Conservation (phyloP, 2,329 filamentous ascomycete genomes). For the Stagonosporopsis vannaccii region DNA sequence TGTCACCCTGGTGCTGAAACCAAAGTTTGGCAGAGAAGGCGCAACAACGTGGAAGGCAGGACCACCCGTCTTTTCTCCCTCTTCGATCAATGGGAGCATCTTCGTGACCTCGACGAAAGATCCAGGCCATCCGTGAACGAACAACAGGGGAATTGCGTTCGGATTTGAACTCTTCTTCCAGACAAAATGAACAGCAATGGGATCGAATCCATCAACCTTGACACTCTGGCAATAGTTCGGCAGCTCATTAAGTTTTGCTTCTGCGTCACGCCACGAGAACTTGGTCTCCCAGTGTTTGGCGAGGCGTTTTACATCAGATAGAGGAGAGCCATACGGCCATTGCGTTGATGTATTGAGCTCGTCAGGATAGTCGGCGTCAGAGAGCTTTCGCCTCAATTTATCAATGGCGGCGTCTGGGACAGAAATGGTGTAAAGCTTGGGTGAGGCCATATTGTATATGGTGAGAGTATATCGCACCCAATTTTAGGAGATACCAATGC, state of each 20-base stretch:
- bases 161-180: slow-evolving; percentile 62
- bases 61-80: slow-evolving; percentile 39
- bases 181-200: slow-evolving; percentile 69
- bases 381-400: slow-evolving; percentile 64
- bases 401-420: slow-evolving; percentile 56
- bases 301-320: slow-evolving; percentile 67
- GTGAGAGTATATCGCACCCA: neutral
- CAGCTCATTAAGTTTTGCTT: slow-evolving; percentile 65
- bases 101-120: slow-evolving; percentile 72
- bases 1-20: slow-evolving; percentile 59
- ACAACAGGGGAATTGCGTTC: slow-evolving; percentile 69
- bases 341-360: slow-evolving; percentile 55
- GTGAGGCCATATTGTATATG: slow-evolving; percentile 20
- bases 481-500: neutral
- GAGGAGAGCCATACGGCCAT: slow-evolving; percentile 67
- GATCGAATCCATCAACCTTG: slow-evolving; percentile 64
- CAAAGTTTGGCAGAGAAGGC: slow-evolving; percentile 64
- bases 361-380: slow-evolving; percentile 62
- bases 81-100: slow-evolving; percentile 59
- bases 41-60: slow-evolving; percentile 63
- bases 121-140: slow-evolving; percentile 76
- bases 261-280: slow-evolving; percentile 68
- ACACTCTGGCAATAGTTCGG: slow-evolving; percentile 66
- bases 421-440: slow-evolving; percentile 37
- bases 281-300: slow-evolving; percentile 63